Conservation (phyloP, 2,329 filamentous ascomycete species). For the Diplodia sapinea region DNA sequence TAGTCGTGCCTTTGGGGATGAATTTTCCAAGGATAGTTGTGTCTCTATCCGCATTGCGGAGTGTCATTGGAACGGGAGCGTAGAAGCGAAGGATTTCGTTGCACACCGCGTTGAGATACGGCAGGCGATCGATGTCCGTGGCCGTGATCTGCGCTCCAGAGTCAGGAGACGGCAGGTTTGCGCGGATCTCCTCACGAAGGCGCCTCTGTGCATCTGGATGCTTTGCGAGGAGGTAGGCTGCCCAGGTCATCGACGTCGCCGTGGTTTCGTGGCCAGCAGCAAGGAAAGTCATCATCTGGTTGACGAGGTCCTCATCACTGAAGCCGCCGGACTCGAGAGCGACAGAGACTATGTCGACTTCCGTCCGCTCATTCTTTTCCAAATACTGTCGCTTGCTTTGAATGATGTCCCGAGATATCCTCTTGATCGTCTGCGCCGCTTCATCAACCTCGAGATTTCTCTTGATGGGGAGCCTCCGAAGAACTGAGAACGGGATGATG, state of each 20-base stretch:
- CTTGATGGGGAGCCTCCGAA: conserved; percentile 69
- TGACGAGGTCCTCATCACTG: conserved; percentile 77
- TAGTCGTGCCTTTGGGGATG: conserved; percentile 72
- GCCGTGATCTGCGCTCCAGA: conserved; percentile 54
- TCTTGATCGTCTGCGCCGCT: conserved; percentile 54
- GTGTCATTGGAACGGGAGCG: conserved; percentile 72
- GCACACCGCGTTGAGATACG: conserved; percentile 80
- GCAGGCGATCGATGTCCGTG: conserved; percentile 71
- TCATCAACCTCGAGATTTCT: conserved; percentile 61
- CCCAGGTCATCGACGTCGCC: conserved; percentile 60
- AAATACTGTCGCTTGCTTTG: conserved; percentile 68
- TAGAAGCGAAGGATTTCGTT: conserved; percentile 77
- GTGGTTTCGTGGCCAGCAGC: conserved; percentile 70
- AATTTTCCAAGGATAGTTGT: conserved; percentile 68
- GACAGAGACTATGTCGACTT: conserved; percentile 79
- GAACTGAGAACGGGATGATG: conserved; percentile 68
- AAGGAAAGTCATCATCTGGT: conserved; percentile 90
- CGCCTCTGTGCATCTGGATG: conserved; percentile 56
- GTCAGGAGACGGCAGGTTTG: conserved; percentile 53
- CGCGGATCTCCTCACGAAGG: conserved; percentile 59
- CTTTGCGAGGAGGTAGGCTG: conserved; percentile 59
- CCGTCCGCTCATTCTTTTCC: conserved; percentile 54
- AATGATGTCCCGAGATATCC: conserved; percentile 72
- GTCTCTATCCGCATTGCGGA: conserved; percentile 68
- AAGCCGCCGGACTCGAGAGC: conserved; percentile 79